phyloP scores from a whole-genome alignment of 805 yeast species.

The Metschnikowia lunata region DNA sequence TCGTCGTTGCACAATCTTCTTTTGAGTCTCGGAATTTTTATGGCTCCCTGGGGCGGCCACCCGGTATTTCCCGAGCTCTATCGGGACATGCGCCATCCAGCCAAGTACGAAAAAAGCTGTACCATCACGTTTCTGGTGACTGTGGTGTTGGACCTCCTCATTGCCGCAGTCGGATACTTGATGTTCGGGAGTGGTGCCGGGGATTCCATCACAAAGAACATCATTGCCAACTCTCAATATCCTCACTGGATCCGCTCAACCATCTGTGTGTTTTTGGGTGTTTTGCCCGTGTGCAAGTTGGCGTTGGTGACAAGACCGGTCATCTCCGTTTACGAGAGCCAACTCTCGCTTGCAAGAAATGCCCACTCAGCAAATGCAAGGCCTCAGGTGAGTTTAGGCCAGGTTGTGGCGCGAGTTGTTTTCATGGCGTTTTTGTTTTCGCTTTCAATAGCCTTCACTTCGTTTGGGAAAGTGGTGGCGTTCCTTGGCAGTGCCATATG shows the following conservation, averaged over 20 bases:
- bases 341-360: slow-evolving; percentile 14
- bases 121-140: slow-evolving; percentile 56
- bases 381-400: slow-evolving; percentile 1
- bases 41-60: slow-evolving; percentile 84
- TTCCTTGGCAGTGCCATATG: slow-evolving; percentile 41
- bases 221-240: slow-evolving; percentile 62
- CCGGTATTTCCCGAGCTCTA: slow-evolving; percentile 76
- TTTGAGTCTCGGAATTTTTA: slow-evolving; percentile 56
- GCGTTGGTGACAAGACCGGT: slow-evolving; percentile 39
- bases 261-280: slow-evolving; percentile 32
- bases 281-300: slow-evolving; percentile 39
- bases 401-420: slow-evolving; percentile 18
- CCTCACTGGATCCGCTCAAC: slow-evolving; percentile 49
- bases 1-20: slow-evolving; percentile 31
- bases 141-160: slow-evolving; percentile 51
- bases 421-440: slow-evolving; percentile 19
- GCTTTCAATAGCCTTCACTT: slow-evolving; percentile 29
- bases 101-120: slow-evolving; percentile 50
- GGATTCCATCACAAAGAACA: slow-evolving; percentile 75
- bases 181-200: slow-evolving; percentile 73
- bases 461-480: slow-evolving; percentile 39
- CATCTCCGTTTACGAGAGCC: slow-evolving; percentile 34
- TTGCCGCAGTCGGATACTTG: slow-evolving; percentile 64
- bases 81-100: slow-evolving; percentile 71
- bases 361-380: background rate